These are phyloP conservation scores for Ceratocystiopsis sp. DNA, from an alignment of 2,329 filamentous ascomycete genomes.

Conservation along the genomic window DNA sequence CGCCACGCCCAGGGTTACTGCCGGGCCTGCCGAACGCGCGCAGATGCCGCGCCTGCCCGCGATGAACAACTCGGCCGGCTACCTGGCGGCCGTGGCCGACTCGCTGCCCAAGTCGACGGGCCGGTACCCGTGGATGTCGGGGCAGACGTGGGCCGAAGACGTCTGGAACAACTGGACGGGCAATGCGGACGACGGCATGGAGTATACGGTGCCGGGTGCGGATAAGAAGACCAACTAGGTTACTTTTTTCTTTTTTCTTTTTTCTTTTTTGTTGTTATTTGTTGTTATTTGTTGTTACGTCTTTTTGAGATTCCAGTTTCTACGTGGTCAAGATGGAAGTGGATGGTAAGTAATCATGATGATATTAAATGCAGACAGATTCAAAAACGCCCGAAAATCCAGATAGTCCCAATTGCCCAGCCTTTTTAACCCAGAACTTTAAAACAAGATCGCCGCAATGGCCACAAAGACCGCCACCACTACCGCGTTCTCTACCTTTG, in stretches of 20 bases:
- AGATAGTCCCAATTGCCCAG: no score
- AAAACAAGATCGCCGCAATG: not conserved
- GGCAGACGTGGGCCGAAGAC: constrained; percentile 12
- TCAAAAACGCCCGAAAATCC: no score
- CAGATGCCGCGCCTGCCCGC: constrained; percentile 9
- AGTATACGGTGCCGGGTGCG: constrained; percentile 2
- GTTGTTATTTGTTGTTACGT: not conserved
- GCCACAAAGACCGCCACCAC: constrained; percentile 3
- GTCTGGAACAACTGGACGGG: constrained; percentile 14
- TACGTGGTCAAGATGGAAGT: no score
- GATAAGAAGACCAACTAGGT: constrained; percentile 3
- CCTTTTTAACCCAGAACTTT: no score
- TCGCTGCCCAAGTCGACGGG: constrained; percentile 12
- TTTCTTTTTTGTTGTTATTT: not conserved
- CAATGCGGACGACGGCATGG: constrained; percentile 6
- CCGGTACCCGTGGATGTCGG: constrained; percentile 14
- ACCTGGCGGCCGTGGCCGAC: constrained; percentile 11
- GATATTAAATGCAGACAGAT: no score
- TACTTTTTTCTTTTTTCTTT: not conserved
- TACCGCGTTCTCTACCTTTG: not conserved
- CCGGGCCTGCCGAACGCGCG: constrained; percentile 6
- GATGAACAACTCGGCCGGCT: constrained; percentile 12
- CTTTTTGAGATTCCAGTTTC: no score
- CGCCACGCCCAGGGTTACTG: constrained; percentile 10
- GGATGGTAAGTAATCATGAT: no score